Evolutionary conservation across 1,139 yeast species (phyloP).

Genomic region (Candida sanyaensis): DNA sequence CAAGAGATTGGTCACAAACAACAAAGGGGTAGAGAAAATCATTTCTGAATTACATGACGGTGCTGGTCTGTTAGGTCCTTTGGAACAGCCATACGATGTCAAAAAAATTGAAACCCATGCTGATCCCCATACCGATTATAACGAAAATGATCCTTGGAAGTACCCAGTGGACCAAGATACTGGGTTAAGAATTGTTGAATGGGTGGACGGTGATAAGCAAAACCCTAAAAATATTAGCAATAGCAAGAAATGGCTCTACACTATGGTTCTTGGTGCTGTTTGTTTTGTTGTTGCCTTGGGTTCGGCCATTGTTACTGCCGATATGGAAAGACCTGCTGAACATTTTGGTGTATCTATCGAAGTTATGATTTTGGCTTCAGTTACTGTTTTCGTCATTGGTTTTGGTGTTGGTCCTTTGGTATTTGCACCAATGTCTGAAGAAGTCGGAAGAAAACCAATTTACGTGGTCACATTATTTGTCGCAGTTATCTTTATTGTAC

Average conservation of each 20-base stretch:
- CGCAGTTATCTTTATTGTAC: slow-evolving; percentile 68
- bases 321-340: slow-evolving; percentile 50
- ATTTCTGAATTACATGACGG: slow-evolving; percentile 33
- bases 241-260: slow-evolving; percentile 54
- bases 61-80: slow-evolving; percentile 54
- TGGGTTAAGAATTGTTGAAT: slow-evolving; percentile 59
- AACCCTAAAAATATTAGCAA: slow-evolving; percentile 60
- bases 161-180: slow-evolving; percentile 60
- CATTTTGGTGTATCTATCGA: slow-evolving; percentile 54
- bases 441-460: slow-evolving; percentile 58
- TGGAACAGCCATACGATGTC: slow-evolving; percentile 54
- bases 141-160: slow-evolving; percentile 58
- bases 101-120: slow-evolving; percentile 36
- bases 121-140: slow-evolving; percentile 37
- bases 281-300: slow-evolving; percentile 64
- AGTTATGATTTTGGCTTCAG: slow-evolving; percentile 54
- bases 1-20: slow-evolving; percentile 29
- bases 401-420: slow-evolving; percentile 75
- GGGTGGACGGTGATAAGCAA: slow-evolving; percentile 52
- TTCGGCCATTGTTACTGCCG: slow-evolving; percentile 65
- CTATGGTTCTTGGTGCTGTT: slow-evolving; percentile 50
- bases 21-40: slow-evolving; percentile 37
- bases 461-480: slow-evolving; percentile 54
- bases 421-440: slow-evolving; percentile 66
- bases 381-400: slow-evolving; percentile 63